A percentile compares a stretch with the other conserved stretches of the same genome.
Conservation (phyloP, 768 basidiomycete genomes). For the Rhodotorula taiwanensis region DNA sequence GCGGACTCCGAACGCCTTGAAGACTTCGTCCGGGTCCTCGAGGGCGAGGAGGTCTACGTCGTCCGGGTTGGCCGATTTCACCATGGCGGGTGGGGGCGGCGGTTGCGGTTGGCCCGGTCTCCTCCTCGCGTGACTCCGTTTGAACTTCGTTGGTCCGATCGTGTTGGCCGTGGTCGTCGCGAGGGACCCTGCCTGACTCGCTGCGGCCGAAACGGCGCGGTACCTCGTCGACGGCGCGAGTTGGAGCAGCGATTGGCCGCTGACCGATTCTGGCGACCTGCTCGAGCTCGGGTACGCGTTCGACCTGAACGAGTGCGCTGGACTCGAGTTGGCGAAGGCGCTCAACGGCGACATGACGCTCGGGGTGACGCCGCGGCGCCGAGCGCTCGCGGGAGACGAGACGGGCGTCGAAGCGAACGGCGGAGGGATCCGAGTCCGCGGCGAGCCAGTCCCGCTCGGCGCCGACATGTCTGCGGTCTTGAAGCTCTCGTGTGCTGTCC, state of each 20-base stretch:
- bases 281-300: slow-evolving; percentile 9
- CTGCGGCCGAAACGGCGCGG: slow-evolving; percentile 1
- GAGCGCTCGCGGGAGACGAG: slow-evolving; percentile 7
- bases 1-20: slow-evolving; percentile 36
- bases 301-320: slow-evolving; percentile 2
- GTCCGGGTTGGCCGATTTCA: slow-evolving; percentile 16
- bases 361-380: slow-evolving; percentile 1
- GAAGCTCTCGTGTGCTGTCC: too few relatives aligned
- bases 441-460: too few relatives aligned
- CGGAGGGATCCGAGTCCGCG: too few relatives aligned
- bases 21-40: slow-evolving; percentile 39
- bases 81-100: not conserved
- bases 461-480: too few relatives aligned
- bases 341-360: slow-evolving; percentile 13
- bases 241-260: not conserved
- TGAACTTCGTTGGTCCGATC: slow-evolving; percentile 4
- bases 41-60: slow-evolving; percentile 29
- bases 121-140: slow-evolving; percentile 21
- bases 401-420: not conserved
- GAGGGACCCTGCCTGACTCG: slow-evolving; percentile 7
- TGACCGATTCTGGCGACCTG: slow-evolving; percentile 11
- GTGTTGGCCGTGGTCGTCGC: slow-evolving; percentile 18
- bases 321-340: not conserved
- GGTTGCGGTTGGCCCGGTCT: not conserved
- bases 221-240: not conserved